phyloP scores from a whole-genome alignment of 495 filamentous ascomycete species.

The Cladorrhinum samala region DNA sequence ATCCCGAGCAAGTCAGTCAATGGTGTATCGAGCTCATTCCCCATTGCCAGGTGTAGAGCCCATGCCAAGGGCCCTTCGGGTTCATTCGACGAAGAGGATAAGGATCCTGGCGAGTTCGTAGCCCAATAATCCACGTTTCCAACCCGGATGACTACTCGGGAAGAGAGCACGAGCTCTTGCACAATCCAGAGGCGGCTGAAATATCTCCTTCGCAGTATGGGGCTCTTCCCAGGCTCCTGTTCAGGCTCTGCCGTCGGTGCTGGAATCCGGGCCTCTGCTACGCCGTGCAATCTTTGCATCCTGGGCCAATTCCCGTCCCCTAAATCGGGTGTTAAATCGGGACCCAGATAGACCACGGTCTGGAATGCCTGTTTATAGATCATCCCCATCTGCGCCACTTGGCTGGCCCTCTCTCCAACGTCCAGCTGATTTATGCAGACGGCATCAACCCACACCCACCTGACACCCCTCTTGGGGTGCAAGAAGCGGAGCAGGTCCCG shows the following conservation, averaged over 20 bases:
- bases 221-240: not conserved
- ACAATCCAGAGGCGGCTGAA: slow-evolving; percentile 28
- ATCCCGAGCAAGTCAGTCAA: too few species aligned
- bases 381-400: slow-evolving; percentile 19
- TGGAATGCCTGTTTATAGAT: slow-evolving; percentile 15
- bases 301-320: not conserved
- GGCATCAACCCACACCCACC: slow-evolving; percentile 22
- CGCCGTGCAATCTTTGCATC: not conserved
- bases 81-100: too few species aligned
- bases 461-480: slow-evolving; percentile 5
- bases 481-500: slow-evolving; percentile 22
- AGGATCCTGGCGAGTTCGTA: not conserved
- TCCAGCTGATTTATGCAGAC: slow-evolving; percentile 26
- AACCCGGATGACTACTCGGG: slow-evolving; percentile 15
- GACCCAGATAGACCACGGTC: slow-evolving; percentile 25
- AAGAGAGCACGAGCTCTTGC: slow-evolving; percentile 22
- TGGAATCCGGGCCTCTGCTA: not conserved
- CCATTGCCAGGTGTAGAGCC: too few species aligned
- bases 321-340: slow-evolving; percentile 3
- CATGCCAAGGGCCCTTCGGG: too few species aligned
- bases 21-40: too few species aligned
- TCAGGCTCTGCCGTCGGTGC: not conserved
- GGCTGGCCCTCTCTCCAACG: slow-evolving; percentile 10
- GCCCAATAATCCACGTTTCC: slow-evolving; percentile 14
- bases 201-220: slow-evolving; percentile 16